Conservation (phyloP, 352 stramenopile genomes). For the Pythium volutum region DNA sequence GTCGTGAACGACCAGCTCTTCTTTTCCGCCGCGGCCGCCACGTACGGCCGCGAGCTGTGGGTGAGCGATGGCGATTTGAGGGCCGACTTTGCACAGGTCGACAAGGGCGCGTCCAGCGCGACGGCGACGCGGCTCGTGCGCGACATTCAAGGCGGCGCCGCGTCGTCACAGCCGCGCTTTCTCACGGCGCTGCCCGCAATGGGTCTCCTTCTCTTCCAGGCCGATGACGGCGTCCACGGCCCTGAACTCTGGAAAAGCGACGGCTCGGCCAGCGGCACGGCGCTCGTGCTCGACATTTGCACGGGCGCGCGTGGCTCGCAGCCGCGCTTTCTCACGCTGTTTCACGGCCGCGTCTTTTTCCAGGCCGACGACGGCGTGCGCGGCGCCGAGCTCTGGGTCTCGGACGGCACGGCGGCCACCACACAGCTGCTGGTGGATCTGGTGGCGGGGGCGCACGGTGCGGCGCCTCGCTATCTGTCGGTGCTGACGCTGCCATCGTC, state of each 20-base stretch:
- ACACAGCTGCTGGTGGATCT: conserved; percentile 68
- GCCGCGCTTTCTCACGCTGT: conserved; percentile 55
- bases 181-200: conserved; percentile 31
- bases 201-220: conserved; percentile 69
- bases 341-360: conserved; percentile 56
- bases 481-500: conserved; percentile 21
- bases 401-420: conserved; percentile 44
- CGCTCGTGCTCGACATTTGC: conserved; percentile 61
- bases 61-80: conserved; percentile 41
- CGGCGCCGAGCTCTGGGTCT: conserved; percentile 79
- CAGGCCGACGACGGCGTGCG: conserved; percentile 75
- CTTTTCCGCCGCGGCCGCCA: conserved; percentile 47
- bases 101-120: conserved; percentile 14
- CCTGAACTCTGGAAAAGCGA: conserved; percentile 80
- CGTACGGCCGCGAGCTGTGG: conserved; percentile 57
- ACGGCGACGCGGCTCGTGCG: conserved; percentile 44
- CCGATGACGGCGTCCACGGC: conserved; percentile 78
- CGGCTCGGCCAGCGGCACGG: conserved; percentile 44
- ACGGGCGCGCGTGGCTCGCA: conserved; percentile 36
- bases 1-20: conserved; percentile 37
- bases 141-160: conserved; percentile 49
- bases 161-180: conserved; percentile 50
- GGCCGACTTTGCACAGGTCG: conserved; percentile 29
- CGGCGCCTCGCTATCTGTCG: conserved; percentile 43
- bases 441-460: conserved; percentile 39